Percentiles rank a stretch among this genome's conserved stretches.
Evolutionary conservation across 129 eudicot species (phyloP).

Genomic region (Ambrosia trifida): DNA sequence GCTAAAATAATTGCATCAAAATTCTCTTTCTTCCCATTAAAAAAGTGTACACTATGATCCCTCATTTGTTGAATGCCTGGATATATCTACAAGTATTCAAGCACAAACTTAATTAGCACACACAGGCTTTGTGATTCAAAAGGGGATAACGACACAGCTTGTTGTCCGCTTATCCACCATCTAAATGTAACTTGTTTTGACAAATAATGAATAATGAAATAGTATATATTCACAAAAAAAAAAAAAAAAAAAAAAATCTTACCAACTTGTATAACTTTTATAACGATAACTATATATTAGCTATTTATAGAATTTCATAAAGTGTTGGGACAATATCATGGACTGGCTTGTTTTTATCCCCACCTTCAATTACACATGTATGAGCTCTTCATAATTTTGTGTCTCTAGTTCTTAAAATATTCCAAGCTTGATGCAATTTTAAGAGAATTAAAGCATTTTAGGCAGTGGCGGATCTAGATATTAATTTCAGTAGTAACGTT

Average conservation of each 20-base stretch:
- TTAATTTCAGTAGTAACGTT: no score
- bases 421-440: not conserved
- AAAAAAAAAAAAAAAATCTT: no score
- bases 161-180: no score
- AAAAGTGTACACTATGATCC: constrained; percentile 54
- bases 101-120: no score
- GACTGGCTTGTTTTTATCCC: not conserved
- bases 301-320: not conserved
- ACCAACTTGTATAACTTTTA: not conserved
- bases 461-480: no score
- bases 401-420: not conserved
- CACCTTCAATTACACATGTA: not conserved
- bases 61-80: constrained; percentile 55
- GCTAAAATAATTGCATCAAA: constrained; percentile 93
- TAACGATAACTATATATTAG: not conserved
- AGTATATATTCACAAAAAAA: no score
- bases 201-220: no score
- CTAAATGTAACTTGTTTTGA: no score
- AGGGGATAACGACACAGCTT: no score
- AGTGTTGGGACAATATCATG: not conserved
- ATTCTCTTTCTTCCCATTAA: constrained; percentile 62
- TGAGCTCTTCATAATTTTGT: not conserved
- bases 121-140: no score
- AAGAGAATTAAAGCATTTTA: not conserved
- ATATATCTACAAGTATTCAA: constrained; percentile 45